phyloP scores from a whole-genome alignment of 2,329 filamentous ascomycete species.

The Fusarium illudens region DNA sequence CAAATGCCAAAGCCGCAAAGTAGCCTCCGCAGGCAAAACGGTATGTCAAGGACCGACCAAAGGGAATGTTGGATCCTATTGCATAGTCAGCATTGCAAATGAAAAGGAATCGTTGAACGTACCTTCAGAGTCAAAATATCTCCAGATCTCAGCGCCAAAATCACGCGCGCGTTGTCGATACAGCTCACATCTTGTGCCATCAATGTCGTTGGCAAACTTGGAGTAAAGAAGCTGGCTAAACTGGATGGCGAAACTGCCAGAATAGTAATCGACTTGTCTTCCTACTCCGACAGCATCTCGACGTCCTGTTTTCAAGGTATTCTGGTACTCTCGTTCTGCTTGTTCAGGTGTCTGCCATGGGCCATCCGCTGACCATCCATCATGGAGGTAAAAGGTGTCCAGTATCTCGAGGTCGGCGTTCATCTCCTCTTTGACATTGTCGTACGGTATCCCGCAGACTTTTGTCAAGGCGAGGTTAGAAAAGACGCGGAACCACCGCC shows the following conservation, averaged over 20 bases:
- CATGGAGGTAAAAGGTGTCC: constrained; percentile 54
- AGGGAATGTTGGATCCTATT: constrained; percentile 59
- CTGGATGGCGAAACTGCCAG: constrained; percentile 63
- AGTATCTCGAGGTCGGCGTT: constrained; percentile 53
- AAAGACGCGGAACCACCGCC: constrained; percentile 63
- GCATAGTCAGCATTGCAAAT: not conserved
- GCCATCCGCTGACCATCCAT: constrained; percentile 60
- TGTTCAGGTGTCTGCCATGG: constrained; percentile 47
- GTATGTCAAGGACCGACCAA: constrained; percentile 61
- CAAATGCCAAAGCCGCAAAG: constrained; percentile 56
- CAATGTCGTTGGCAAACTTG: constrained; percentile 53
- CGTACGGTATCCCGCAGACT: constrained; percentile 49
- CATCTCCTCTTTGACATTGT: constrained; percentile 49
- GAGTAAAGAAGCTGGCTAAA: constrained; percentile 59
- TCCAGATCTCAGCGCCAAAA: constrained; percentile 55
- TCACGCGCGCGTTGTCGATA: constrained; percentile 52
- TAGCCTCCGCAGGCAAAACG: constrained; percentile 60
- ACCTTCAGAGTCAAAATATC: constrained; percentile 58
- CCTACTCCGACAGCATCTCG: constrained; percentile 37
- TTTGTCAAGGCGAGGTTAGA: constrained; percentile 56
- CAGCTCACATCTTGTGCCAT: constrained; percentile 47
- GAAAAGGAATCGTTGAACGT: not conserved
- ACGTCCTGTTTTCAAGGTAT: constrained; percentile 22
- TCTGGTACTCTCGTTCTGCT: constrained; percentile 12
- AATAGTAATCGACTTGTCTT: constrained; percentile 61